These are phyloP conservation scores for Panellus pusillus DNA, from an alignment of 768 basidiomycete species.

Conservation along the genomic window DNA sequence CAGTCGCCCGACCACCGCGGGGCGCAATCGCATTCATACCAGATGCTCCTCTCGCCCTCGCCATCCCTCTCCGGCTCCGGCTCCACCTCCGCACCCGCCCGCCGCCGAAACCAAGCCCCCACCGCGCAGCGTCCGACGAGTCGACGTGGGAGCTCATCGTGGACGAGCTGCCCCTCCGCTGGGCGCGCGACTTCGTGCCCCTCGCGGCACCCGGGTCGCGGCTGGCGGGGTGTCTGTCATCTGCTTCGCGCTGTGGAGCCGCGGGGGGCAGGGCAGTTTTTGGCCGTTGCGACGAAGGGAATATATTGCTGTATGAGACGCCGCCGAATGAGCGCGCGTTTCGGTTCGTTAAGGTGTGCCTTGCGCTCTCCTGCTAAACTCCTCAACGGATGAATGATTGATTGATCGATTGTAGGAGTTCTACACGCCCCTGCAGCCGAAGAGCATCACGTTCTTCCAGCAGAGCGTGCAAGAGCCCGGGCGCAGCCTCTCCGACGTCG, in stretches of 20 bases:
- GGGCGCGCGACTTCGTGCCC: conserved; percentile 86
- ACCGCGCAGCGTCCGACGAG: conserved; percentile 38
- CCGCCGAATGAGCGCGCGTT: conserved; percentile 83
- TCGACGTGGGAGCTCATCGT: conserved; percentile 73
- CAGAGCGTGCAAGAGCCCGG: conserved; percentile 59
- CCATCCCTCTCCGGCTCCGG: conserved; percentile 7
- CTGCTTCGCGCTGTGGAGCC: conserved; percentile 69
- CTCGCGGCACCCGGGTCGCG: conserved; percentile 70
- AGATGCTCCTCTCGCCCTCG: conserved; percentile 32
- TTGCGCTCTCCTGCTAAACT: background rate
- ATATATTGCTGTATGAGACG: conserved; percentile 77
- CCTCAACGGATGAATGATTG: too few species aligned
- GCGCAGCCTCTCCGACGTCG: conserved; percentile 43
- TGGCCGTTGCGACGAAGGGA: conserved; percentile 77
- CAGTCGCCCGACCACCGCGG: conserved; percentile 10
- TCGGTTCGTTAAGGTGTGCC: conserved; percentile 71
- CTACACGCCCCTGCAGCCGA: conserved; percentile 72
- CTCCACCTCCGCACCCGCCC: background rate
- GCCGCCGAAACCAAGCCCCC: background rate
- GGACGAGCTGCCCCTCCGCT: conserved; percentile 71
- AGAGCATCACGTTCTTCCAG: conserved; percentile 67
- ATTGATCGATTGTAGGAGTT: conserved; percentile 59
- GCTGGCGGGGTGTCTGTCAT: conserved; percentile 55
- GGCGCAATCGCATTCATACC: conserved; percentile 27
- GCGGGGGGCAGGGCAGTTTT: conserved; percentile 49